Evolutionary conservation across 2,329 filamentous ascomycete genomes (phyloP), one percentile per base, ranked within the genome.

Genomic region (Penicillium expansum): DNA sequence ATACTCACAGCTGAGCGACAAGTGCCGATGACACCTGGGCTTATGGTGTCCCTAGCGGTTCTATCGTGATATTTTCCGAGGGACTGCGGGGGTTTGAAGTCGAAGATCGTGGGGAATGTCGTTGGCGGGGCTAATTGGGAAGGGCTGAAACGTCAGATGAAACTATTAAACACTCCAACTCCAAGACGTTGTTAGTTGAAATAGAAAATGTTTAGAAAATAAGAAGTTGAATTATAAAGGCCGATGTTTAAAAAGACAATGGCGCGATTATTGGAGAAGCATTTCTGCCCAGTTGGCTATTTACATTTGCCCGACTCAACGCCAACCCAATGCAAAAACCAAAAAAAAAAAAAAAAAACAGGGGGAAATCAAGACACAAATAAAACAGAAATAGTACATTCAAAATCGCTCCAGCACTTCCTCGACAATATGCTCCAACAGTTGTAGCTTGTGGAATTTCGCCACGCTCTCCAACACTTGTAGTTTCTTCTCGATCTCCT

Each of bases 401-500:
- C 29, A 53, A 38, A 55, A 45, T 30, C 45, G 75, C 32, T 70
- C 76, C 63, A 82, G 71, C 57, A 92, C 80, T 55, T 85, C 87
- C 59, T 83, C 82, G 6, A 93, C 88, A 48, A 95, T 88, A 62
- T 82, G 86, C 59, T 83, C 84, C 72, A 99, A 74, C 89, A 97
- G 92, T 70, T 85, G 84, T 70, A 97, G 78, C 5, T 86, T 87
- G 76, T 94, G 96, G 70, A 86, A 92, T 66, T 79, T 82, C 8
- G 90, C 90, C 48, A 96, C 92, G 52, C 83, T 86, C 63, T 80
- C 81, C 74, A 91, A 87, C 5, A 96, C 88, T 41, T 74, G 80
- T 67, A 97, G 67, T 70, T 79, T 83, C 70, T 80, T 84, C 68
- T 83, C 75, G 27, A 93, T 77, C 29, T 89, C 89, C 30, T 82